Conservation (phyloP, 1,139 yeast species). For the Nakaseomyces bracarensis region DNA sequence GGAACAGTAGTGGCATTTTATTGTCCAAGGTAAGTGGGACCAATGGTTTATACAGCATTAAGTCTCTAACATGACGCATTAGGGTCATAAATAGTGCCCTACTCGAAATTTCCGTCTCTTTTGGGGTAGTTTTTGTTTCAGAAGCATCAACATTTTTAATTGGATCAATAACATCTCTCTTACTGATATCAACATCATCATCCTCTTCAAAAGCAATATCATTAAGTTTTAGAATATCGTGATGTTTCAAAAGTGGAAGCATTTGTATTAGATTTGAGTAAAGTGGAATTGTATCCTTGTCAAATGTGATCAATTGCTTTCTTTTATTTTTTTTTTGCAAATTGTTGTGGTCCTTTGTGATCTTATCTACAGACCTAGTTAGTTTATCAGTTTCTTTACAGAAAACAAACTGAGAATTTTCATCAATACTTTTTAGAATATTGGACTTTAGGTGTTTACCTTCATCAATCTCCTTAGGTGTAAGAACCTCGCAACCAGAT, state of each 20-base stretch:
- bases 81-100: constrained; percentile 34
- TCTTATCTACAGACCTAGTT: not conserved
- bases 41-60: constrained; percentile 39
- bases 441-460: constrained; percentile 31
- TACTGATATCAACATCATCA: constrained; percentile 4
- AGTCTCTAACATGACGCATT: constrained; percentile 34
- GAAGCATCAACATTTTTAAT: constrained; percentile 3
- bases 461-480: constrained; percentile 25
- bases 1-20: constrained; percentile 24
- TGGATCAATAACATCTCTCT: not conserved
- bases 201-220: constrained; percentile 8
- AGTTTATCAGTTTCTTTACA: constrained; percentile 22
- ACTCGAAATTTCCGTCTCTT: constrained; percentile 17
- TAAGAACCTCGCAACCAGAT: constrained; percentile 40
- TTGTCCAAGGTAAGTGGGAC: constrained; percentile 23
- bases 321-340: not conserved
- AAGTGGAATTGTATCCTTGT: constrained; percentile 4
- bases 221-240: constrained; percentile 11
- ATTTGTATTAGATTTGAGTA: constrained; percentile 13
- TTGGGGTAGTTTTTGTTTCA: not conserved
- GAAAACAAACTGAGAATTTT: constrained; percentile 25
- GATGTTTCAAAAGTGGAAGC: constrained; percentile 12
- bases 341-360: not conserved
- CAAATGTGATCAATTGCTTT: constrained; percentile 9
- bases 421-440: constrained; percentile 31